Base-by-base conservation (phyloP, 768 basidiomycete species). In the Pleurotus salmoneostramineus region DNA sequence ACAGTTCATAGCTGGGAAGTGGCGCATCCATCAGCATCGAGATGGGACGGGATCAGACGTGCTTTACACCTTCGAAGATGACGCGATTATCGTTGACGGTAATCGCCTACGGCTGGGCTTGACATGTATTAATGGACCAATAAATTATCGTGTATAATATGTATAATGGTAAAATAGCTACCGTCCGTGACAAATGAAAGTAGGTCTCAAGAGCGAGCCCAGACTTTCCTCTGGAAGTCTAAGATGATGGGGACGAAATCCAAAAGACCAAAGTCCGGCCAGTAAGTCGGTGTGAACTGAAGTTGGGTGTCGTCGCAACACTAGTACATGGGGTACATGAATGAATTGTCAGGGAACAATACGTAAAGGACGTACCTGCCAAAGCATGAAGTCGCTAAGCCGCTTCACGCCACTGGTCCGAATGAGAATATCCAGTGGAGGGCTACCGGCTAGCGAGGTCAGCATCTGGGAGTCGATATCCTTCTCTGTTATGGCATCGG, bases 391-490 rank as follows among this genome's bases (percentile, higher is more conserved):
- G 63, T 97, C 93, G 65, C 91, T 93, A 21, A 97, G 72, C 3
- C 94, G 81, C 58, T 83, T 88, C 4, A 96, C 97, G 8, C 95
- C 93, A 51, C 93, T 94, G 0, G 95, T 97, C 43, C 97, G 83
- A 17, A 99, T 77, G 52, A 98, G 81, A 48, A 99, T 83, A 65
- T 98, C 96, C 0, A 97, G 75, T 8, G 93, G 91, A 10, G 89
- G 91, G 64, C 85, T 89, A 15, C 81, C 85, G 10, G 70, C 83
- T 31, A 76, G 72, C 1, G 80, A 75, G 0, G 88, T 91, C 72
- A 89, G 82, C 1, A 96, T 72, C 51, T 87, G 81, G 2, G 75
- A 72, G 31, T 87, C 81, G 59, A 95, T 83, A 51, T 87, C 80
- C 2, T 84, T 70, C 64, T 89, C 89, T 0, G 88, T 86, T 12